A percentile compares a stretch with the other conserved stretches of the same genome.
Conservation (phyloP, 768 basidiomycete species). For the Dioszegia crocea region DNA sequence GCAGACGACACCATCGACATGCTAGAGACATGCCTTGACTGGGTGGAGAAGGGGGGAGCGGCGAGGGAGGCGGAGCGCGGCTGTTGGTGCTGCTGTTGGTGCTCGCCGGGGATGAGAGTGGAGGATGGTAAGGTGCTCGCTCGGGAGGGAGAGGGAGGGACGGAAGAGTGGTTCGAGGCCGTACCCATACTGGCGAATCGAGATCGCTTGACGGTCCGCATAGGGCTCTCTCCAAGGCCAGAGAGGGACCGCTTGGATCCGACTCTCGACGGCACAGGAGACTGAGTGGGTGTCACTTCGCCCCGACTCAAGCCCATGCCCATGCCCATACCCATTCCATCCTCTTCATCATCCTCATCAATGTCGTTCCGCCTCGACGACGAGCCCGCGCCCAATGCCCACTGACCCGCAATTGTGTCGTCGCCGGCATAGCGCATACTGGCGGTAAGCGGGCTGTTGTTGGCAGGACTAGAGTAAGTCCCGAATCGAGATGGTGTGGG, state of each 20-base stretch:
- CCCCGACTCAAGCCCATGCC: too few relatives aligned
- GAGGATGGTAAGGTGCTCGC: background rate
- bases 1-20: background rate
- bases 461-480: background rate
- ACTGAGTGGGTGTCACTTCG: too few relatives aligned
- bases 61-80: background rate
- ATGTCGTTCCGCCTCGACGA: too few relatives aligned
- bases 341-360: too few relatives aligned
- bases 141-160: background rate
- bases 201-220: background rate
- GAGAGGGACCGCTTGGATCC: slow-evolving; percentile 1
- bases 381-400: too few relatives aligned
- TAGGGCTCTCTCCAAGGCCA: background rate
- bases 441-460: background rate
- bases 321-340: too few relatives aligned
- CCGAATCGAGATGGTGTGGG: too few relatives aligned
- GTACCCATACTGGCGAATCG: slow-evolving; percentile 3
- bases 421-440: too few relatives aligned
- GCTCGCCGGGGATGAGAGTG: too few relatives aligned
- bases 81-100: background rate
- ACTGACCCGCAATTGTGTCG: too few relatives aligned
- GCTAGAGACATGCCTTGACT: background rate
- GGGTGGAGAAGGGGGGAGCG: background rate
- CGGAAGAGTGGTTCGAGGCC: slow-evolving; percentile 2
- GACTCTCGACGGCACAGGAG: too few relatives aligned